These are phyloP conservation scores for Cotoneaster glaucophyllus DNA, from an alignment of 306 rosid genomes.

Conservation along the genomic window DNA sequence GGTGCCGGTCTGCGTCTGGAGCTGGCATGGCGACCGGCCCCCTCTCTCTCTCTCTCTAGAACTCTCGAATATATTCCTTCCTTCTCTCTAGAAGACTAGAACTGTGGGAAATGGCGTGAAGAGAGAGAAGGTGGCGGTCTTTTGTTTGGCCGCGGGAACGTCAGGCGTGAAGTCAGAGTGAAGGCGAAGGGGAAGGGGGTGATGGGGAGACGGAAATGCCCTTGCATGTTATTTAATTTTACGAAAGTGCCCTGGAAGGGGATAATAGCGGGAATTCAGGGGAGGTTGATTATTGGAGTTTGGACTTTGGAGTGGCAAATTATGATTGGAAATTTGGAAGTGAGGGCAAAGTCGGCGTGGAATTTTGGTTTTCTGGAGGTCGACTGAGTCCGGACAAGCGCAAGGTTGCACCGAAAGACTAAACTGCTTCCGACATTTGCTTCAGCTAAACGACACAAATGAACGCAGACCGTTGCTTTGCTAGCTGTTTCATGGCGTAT, in stretches of 20 bases:
- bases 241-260: neutral
- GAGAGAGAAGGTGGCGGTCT: constrained; percentile 13
- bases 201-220: neutral
- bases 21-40: constrained; percentile 27
- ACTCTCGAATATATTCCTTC: neutral
- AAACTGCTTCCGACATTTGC: neutral
- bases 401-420: neutral
- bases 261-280: neutral
- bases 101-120: neutral
- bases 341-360: constrained; percentile 10
- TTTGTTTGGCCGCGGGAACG: neutral
- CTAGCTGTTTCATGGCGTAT: neutral
- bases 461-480: neutral
- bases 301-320: neutral
- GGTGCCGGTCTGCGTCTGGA: constrained; percentile 39
- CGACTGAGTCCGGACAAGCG: neutral
- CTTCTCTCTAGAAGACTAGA: neutral
- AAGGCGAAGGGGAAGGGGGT: neutral
- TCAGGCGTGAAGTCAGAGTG: neutral
- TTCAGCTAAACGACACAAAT: neutral
- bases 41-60: neutral
- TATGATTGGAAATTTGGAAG: neutral
- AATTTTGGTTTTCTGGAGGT: neutral
- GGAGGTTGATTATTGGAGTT: neutral
- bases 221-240: neutral